Evolutionary conservation across 441 rosid species (phyloP).

Genomic region (Jatropha podagrica): DNA sequence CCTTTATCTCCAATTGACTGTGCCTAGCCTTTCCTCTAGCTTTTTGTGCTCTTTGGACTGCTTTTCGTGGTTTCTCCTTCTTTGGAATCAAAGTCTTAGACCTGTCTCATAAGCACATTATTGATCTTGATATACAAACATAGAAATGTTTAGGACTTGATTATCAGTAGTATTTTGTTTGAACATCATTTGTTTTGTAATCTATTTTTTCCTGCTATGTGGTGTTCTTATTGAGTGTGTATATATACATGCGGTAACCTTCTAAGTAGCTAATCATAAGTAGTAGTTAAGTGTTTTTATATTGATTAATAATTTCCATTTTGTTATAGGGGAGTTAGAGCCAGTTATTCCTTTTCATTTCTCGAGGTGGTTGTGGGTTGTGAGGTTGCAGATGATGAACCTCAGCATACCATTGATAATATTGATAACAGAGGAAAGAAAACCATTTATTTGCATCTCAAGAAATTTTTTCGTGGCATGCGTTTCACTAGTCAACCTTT

Average conservation of each 20-base stretch:
- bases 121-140: not conserved
- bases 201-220: not conserved
- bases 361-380: slow-evolving; percentile 89
- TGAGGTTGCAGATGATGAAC: slow-evolving; percentile 48
- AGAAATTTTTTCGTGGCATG: slow-evolving; percentile 83
- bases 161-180: not conserved
- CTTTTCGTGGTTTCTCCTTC: not conserved
- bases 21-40: not conserved
- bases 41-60: not conserved
- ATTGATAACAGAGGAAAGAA: slow-evolving; percentile 34
- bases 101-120: slow-evolving; percentile 1
- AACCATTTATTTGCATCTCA: slow-evolving; percentile 77
- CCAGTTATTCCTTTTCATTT: slow-evolving; percentile 67
- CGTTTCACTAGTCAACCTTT: slow-evolving; percentile 76
- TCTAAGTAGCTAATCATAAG: not conserved
- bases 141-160: slow-evolving; percentile 6
- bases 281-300: slow-evolving; percentile 15
- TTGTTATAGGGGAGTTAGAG: slow-evolving; percentile 73
- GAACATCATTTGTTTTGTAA: not conserved
- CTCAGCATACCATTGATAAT: slow-evolving; percentile 29
- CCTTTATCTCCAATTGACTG: not conserved
- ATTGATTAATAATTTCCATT: slow-evolving; percentile 18
- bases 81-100: not conserved
- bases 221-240: not conserved
- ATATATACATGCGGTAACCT: not conserved